Base-by-base conservation (phyloP, 2,329 filamentous ascomycete species). In the Colletotrichum gloeosporioides region DNA sequence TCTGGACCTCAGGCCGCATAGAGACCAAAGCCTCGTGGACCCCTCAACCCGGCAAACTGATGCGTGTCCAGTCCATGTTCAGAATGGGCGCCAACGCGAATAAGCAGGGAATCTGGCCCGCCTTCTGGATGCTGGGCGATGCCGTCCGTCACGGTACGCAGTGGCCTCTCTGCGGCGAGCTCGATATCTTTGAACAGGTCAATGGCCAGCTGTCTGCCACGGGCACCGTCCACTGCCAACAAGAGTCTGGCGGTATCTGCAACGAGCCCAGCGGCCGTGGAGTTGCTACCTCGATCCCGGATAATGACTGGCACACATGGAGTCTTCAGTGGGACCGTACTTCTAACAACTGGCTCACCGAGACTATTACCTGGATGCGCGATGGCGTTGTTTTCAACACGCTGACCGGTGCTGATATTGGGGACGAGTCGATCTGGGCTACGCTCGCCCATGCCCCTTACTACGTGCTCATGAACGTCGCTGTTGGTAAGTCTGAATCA, bases 51-150 rank as follows among this genome's bases (percentile, higher is more conserved):
- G 88, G 89, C 77, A 86, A 85, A 75, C 79, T 88, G 34, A 90
- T 88, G 27, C 82, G 86, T 55, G 82, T 89, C 32, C 87, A 90
- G 75, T 86, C 87, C 6, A 81, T 81, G 29, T 82, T 92, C 62
- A 87, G 89, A 44, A 84, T 91, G 63, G 90, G 88, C 15, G 79
- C 79, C 75, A 87, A 87, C 81, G 57, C 81, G 2, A 80, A 81
- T 59, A 89, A 90, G 82, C 85, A 90, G 78, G 90, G 90, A 6
- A 84, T 92, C 66, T 92, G 90, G 90, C 90, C 90, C 0, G 90
- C 90, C 1, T 91, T 91, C 79, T 92, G 90, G 90, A 84, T 91
- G 76, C 84, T 92, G 18, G 90, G 90, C 55, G 85, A 90, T 66
- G 81, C 86, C 13, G 83, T 89, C 71, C 87, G 88, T 31, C 83